Percentiles rank a stretch among this genome's conserved stretches.
phyloP scores from a whole-genome alignment of 2,329 filamentous ascomycete genomes.

The Orbilia oligospora region DNA sequence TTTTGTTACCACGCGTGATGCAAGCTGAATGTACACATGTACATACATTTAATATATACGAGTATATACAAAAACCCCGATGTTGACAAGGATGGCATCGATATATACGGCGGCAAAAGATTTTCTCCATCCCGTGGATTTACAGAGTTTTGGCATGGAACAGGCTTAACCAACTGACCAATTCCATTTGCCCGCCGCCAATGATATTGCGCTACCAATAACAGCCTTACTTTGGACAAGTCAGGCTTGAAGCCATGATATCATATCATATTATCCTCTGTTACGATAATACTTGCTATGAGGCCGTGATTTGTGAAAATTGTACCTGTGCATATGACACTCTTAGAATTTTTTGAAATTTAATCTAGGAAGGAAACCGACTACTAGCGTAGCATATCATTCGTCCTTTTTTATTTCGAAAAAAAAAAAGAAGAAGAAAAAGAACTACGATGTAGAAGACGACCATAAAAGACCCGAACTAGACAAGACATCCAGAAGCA shows the following conservation, averaged over 20 bases:
- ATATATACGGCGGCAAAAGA: constrained; percentile 21
- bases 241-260: background rate
- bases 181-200: constrained; percentile 28
- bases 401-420: too few species aligned
- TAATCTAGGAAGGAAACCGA: too few species aligned
- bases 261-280: constrained; percentile 10
- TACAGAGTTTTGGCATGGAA: background rate
- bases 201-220: constrained; percentile 4
- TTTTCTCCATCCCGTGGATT: constrained; percentile 5
- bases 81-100: constrained; percentile 10
- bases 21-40: background rate
- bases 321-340: background rate
- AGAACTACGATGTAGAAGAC: too few species aligned
- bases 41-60: constrained; percentile 32
- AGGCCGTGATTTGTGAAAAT: background rate
- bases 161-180: background rate
- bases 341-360: too few species aligned
- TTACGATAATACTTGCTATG: constrained; percentile 5
- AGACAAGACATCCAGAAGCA: too few species aligned
- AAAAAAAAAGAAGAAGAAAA: too few species aligned
- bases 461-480: too few species aligned
- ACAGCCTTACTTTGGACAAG: background rate
- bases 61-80: constrained; percentile 18
- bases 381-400: too few species aligned
- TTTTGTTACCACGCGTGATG: constrained; percentile 18